Percentiles rank a stretch among this genome's conserved stretches.
phyloP scores from a whole-genome alignment of 768 basidiomycete species.

The Rubroboletus pulcherrimus region DNA sequence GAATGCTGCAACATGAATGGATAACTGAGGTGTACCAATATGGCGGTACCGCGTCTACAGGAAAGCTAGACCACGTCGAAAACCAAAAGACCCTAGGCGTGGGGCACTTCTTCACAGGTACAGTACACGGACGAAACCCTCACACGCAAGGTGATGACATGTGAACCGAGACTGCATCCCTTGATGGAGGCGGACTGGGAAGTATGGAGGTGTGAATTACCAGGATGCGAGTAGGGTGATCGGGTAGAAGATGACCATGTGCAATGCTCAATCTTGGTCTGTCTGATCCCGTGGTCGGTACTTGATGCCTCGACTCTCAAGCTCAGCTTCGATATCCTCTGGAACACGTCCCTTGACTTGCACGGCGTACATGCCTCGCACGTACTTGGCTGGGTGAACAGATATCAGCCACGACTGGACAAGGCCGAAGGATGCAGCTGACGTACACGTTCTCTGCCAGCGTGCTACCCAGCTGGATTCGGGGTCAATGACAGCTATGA shows the following conservation, averaged over 20 bases:
- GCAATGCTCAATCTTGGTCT: slow-evolving; percentile 54
- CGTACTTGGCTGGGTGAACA: slow-evolving; percentile 69
- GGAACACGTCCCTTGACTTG: slow-evolving; percentile 83
- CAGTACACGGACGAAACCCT: background rate
- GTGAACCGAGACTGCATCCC: slow-evolving; percentile 4
- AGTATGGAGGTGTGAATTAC: background rate
- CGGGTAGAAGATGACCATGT: slow-evolving; percentile 2
- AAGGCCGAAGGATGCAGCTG: background rate
- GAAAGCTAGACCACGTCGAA: slow-evolving; percentile 1
- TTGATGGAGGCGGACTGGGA: background rate
- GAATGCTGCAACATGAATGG: background rate
- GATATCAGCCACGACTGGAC: slow-evolving; percentile 1
- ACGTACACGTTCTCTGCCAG: slow-evolving; percentile 91
- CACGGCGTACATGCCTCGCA: slow-evolving; percentile 89
- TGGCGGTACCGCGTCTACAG: slow-evolving; percentile 6
- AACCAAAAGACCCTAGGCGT: background rate
- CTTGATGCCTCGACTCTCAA: slow-evolving; percentile 72
- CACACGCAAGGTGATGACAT: slow-evolving; percentile 13
- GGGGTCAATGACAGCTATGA: slow-evolving; percentile 83
- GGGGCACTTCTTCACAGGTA: slow-evolving; percentile 5
- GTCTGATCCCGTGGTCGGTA: slow-evolving; percentile 84
- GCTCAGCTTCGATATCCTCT: slow-evolving; percentile 79
- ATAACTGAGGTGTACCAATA: slow-evolving; percentile 1
- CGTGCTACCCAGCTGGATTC: slow-evolving; percentile 92
- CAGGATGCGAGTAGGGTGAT: background rate